Evolutionary conservation across 2,329 filamentous ascomycete genomes (phyloP).

Genomic region (Alternaria sp.): DNA sequence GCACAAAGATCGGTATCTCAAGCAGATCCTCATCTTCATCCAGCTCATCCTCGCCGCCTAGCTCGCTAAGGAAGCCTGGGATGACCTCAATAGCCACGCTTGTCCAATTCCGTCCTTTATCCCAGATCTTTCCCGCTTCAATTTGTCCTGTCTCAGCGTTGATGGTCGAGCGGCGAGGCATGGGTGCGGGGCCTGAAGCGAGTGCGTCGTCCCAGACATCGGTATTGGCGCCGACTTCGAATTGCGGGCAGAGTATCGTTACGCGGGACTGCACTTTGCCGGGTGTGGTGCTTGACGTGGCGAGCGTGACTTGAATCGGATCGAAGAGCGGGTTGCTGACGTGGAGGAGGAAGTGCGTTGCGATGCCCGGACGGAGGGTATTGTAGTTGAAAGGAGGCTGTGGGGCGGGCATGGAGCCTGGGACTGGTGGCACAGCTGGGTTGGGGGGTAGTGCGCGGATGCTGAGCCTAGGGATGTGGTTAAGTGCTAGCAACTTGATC

Average conservation of each 20-base stretch:
- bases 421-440: conserved; percentile 56
- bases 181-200: conserved; percentile 51
- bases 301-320: conserved; percentile 82
- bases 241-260: conserved; percentile 91
- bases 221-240: conserved; percentile 93
- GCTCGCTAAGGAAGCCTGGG: conserved; percentile 54
- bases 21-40: conserved; percentile 68
- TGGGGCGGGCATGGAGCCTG: conserved; percentile 32
- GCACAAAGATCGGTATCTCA: conserved; percentile 93
- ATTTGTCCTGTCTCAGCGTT: conserved; percentile 51
- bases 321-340: conserved; percentile 96
- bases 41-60: conserved; percentile 28
- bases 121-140: conserved; percentile 96
- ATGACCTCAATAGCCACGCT: conserved; percentile 92
- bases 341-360: conserved; percentile 83
- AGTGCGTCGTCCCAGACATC: conserved; percentile 92
- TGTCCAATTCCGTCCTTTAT: conserved; percentile 91
- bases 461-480: conserved; percentile 83
- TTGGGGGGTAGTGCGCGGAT: conserved; percentile 66
- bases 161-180: conserved; percentile 31
- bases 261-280: conserved; percentile 65
- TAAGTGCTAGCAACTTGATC: conserved; percentile 83
- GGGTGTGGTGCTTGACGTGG: conserved; percentile 66
- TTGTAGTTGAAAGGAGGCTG: conserved; percentile 52
- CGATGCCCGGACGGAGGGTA: conserved; percentile 56